Evolutionary conservation across 208 protist genomes (phyloP), one percentile per base, ranked within the genome.

Genomic region (Blechomonas ayalai): DNA sequence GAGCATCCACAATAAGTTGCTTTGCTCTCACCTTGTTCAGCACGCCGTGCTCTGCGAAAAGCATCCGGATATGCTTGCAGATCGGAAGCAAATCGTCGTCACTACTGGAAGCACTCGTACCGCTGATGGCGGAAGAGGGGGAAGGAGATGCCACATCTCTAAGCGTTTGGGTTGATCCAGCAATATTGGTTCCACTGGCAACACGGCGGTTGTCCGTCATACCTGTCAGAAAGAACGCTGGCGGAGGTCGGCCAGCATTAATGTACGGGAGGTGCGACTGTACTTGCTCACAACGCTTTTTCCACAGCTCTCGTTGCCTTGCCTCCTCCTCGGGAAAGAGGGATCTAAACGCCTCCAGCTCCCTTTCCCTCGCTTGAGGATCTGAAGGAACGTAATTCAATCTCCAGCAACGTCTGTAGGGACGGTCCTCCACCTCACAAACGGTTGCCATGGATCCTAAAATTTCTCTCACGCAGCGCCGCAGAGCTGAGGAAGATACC

Each of bases 11-110:
- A 7, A 94, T 72, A 22, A 90, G 28, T 38, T 88, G 71, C 54
- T 94, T 94, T 18, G 78, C 76, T 2, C 76, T 71, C 46, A 76
- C 51, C 42, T 91, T 91, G 45, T 88, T 89, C 20, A 94, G 33
- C 16, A 94, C 86, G 25, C 82, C 82, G 40, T 90, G 64, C 47
- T 90, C 75, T 3, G 62, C 40, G 56, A 94, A 94, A 1, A 94
- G 40, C 42, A 56, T 47, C 7, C 67, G 73, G 44, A 91, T 85
- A 56, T 72, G 76, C 15, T 64, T 54, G 9, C 70, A 50, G 34
- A 90, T 83, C 0, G 76, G 70, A 2, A 59, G 59, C 4, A 86
- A 26, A 9, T 72, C 66, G 32, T 60, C 54, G 3, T 88, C 83
- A 12, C 34, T 59, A 37, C 73, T 43, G 4, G 63, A 41, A 42